Percentiles rank a stretch among this genome's conserved stretches.
Conservation (phyloP, 2,329 filamentous ascomycete species). For the Trichoderma brevicompactum region DNA sequence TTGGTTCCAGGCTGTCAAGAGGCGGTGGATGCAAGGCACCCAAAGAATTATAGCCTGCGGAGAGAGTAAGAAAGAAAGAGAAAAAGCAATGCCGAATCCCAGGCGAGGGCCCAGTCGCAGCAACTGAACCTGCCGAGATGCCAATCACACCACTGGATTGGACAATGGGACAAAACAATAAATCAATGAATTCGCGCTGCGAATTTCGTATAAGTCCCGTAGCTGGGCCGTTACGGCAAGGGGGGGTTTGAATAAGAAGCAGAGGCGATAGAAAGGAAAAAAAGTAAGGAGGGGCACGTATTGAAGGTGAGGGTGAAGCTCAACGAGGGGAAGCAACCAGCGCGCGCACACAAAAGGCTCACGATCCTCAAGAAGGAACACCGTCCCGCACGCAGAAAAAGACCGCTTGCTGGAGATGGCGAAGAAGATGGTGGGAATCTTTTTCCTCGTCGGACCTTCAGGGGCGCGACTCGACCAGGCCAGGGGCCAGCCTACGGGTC, state of each 20-base stretch:
- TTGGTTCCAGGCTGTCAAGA: not conserved
- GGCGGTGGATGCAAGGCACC: conserved; percentile 9
- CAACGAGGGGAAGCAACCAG: conserved; percentile 23
- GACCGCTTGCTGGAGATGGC: conserved; percentile 26
- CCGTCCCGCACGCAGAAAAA: conserved; percentile 22
- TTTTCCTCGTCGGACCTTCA: conserved; percentile 21
- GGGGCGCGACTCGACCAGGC: conserved; percentile 23
- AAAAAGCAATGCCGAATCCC: conserved; percentile 20
- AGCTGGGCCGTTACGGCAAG: conserved; percentile 3
- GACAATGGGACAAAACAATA: not conserved
- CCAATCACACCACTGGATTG: conserved; percentile 13
- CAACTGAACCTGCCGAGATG: conserved; percentile 14
- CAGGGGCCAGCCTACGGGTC: conserved; percentile 25
- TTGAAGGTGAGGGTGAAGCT: conserved; percentile 15
- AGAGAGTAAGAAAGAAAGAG: not conserved
- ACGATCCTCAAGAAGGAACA: conserved; percentile 18
- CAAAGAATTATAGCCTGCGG: no score
- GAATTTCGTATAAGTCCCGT: conserved; percentile 22
- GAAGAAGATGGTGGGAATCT: conserved; percentile 24
- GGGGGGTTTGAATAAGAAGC: conserved; percentile 3
- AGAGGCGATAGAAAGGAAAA: conserved; percentile 26
- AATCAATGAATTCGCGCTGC: conserved; percentile 24
- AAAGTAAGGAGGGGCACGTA: conserved; percentile 27
- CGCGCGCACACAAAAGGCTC: conserved; percentile 22
- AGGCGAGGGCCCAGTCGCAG: conserved; percentile 11